Conservation (phyloP, 352 stramenopile genomes). For the Phytophthora megakarya region DNA sequence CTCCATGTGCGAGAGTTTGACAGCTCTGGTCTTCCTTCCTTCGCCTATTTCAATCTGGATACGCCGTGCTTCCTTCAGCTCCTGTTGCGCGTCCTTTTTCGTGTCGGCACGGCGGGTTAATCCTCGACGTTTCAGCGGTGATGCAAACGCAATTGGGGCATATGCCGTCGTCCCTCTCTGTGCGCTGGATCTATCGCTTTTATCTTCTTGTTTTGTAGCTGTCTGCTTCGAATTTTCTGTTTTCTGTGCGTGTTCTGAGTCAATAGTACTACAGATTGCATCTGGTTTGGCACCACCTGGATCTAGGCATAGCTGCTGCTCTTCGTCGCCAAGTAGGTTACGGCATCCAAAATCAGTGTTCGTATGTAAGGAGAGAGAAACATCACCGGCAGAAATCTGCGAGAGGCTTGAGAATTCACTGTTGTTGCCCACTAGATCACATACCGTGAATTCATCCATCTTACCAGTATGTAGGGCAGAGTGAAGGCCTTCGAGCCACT, state of each 20-base stretch:
- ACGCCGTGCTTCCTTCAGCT: slow-evolving; percentile 1
- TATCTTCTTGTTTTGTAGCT: no score
- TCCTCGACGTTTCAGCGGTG: background rate
- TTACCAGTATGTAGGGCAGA: background rate
- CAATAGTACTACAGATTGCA: no score
- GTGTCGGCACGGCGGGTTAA: background rate
- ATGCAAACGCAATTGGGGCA: background rate
- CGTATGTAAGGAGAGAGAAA: no score
- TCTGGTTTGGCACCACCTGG: no score
- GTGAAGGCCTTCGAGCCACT: slow-evolving; percentile 11
- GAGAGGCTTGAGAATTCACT: slow-evolving; percentile 2
- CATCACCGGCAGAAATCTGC: background rate
- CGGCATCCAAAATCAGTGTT: no score
- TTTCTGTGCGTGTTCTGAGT: no score
- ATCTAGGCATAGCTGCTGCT: no score
- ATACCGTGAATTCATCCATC: slow-evolving; percentile 6
- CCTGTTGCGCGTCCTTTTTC: background rate
- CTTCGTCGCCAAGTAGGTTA: no score
- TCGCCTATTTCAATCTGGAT: background rate
- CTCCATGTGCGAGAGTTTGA: slow-evolving; percentile 14
- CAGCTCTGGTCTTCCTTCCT: background rate
- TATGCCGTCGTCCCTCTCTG: no score
- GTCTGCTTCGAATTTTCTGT: no score
- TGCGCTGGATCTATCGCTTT: no score
- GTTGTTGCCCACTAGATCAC: no score